Conservation (phyloP, 192 early-diverging fungal species). For the Cetraspora pellucida region DNA sequence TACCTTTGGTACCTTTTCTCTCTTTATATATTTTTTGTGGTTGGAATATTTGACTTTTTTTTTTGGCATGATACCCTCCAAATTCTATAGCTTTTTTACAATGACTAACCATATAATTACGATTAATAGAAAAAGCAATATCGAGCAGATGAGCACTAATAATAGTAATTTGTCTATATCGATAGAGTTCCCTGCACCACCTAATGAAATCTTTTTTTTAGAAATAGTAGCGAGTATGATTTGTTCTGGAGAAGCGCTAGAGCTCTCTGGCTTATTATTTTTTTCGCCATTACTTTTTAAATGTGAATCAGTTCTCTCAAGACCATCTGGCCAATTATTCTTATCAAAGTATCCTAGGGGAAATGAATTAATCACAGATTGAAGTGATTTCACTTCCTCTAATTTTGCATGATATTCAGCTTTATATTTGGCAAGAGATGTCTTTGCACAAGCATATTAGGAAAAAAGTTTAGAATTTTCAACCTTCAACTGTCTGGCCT, state of each 20-base stretch:
- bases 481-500: neutral
- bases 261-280: slow-evolving; percentile 5
- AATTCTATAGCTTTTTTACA: slow-evolving; percentile 13
- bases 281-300: neutral
- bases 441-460: neutral
- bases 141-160: neutral
- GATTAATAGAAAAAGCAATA: no score
- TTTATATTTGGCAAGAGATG: slow-evolving; percentile 1
- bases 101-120: no score
- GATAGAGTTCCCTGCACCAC: neutral
- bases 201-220: neutral
- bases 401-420: neutral
- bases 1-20: no score
- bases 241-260: neutral
- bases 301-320: neutral
- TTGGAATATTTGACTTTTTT: neutral
- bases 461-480: neutral
- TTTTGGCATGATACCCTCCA: neutral
- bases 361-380: slow-evolving; percentile 15
- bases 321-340: neutral
- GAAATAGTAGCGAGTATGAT: slow-evolving; percentile 2
- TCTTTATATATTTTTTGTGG: no score
- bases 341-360: neutral
- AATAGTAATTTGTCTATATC: neutral
- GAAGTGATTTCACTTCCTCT: slow-evolving; percentile 12